These are phyloP conservation scores for Erodium moschatum DNA, from an alignment of 441 rosid species.

Conservation along the genomic window DNA sequence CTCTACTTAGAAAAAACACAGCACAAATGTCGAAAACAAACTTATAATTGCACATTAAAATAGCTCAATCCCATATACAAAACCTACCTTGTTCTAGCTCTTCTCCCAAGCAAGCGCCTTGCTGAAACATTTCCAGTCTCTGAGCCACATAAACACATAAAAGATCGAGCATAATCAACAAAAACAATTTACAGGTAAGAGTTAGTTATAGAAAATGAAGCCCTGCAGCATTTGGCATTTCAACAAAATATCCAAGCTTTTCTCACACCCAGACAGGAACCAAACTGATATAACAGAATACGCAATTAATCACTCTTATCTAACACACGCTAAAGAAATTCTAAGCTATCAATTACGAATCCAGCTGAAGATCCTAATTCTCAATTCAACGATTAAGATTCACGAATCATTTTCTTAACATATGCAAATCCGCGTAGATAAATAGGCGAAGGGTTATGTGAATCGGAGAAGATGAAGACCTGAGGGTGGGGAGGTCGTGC, in stretches of 20 bases:
- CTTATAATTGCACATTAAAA: constrained; percentile 5
- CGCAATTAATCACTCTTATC: neutral
- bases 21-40: neutral
- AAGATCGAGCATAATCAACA: neutral
- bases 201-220: neutral
- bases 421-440: too few species aligned
- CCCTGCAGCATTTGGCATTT: neutral
- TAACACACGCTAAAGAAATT: neutral
- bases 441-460: too few species aligned
- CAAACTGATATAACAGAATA: neutral
- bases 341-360: neutral
- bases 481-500: neutral
- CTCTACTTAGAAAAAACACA: constrained; percentile 10
- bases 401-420: too few species aligned
- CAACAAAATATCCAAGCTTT: neutral
- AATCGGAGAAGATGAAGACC: neutral
- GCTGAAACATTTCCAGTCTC: constrained; percentile 9
- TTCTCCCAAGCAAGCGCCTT: constrained; percentile 31
- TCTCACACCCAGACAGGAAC: neutral
- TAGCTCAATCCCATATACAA: neutral
- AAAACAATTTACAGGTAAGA: neutral
- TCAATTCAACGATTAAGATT: too few species aligned
- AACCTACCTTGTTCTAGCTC: constrained; percentile 31
- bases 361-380: neutral
- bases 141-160: neutral